phyloP scores from a whole-genome alignment of 768 basidiomycete species.

The Auricularia cornea region DNA sequence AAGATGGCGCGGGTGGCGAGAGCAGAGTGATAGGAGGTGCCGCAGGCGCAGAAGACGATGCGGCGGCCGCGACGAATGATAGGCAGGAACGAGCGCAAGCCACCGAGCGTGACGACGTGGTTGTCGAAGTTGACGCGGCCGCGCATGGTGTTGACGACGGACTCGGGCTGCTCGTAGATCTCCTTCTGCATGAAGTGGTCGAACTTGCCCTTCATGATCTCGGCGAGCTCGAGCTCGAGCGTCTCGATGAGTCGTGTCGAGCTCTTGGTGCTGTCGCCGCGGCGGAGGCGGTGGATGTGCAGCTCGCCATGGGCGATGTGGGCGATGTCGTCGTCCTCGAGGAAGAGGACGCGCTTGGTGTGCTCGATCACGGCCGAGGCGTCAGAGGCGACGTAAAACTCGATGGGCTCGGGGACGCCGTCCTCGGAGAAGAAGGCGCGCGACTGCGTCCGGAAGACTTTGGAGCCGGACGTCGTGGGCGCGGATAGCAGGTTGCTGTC shows the following conservation, averaged over 20 bases:
- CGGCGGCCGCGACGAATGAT: conserved; percentile 93
- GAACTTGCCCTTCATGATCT: conserved; percentile 99
- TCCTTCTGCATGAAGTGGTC: conserved; percentile 99
- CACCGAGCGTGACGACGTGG: conserved; percentile 86
- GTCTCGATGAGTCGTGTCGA: conserved; percentile 94
- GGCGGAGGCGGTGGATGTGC: conserved; percentile 96
- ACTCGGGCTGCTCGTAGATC: conserved; percentile 98
- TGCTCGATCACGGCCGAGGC: conserved; percentile 95
- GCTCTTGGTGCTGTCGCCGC: conserved; percentile 49
- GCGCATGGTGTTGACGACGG: conserved; percentile 99
- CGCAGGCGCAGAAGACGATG: conserved; percentile 97
- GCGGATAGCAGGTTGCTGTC: conserved; percentile 51
- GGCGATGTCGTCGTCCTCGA: conserved; percentile 98
- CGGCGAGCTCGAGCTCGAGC: conserved; percentile 96
- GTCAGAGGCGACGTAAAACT: conserved; percentile 98
- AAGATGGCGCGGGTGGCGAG: conserved; percentile 96
- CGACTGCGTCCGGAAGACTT: conserved; percentile 88
- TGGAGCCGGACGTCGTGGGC: conserved; percentile 52
- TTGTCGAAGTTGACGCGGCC: conserved; percentile 98
- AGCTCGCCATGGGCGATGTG: conserved; percentile 96
- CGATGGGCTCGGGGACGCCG: conserved; percentile 96
- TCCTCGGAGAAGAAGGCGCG: conserved; percentile 98
- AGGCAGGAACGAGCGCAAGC: conserved; percentile 87
- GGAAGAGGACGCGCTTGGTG: conserved; percentile 97
- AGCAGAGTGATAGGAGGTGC: conserved; percentile 96